Percentiles rank a stretch among this genome's conserved stretches.
Evolutionary conservation across 768 basidiomycete species (phyloP).

Genomic region (Phaeotremella fagi): DNA sequence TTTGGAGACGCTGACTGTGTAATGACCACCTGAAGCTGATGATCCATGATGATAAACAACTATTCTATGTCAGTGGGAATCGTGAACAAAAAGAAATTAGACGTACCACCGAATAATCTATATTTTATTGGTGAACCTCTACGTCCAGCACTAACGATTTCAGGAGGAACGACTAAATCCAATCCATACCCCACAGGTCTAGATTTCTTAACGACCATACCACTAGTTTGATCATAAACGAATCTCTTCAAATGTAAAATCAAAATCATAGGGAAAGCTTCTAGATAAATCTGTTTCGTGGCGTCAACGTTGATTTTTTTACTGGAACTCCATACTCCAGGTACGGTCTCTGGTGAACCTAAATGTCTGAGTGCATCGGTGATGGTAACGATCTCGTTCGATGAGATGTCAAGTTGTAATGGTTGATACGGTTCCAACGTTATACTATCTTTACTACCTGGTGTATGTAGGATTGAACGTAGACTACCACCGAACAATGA

Average conservation of each 20-base stretch:
- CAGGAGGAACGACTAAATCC: conserved; percentile 69
- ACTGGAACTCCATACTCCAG: conserved; percentile 59
- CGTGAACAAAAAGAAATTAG: neutral
- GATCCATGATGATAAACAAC: conserved; percentile 90
- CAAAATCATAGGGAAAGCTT: conserved; percentile 74
- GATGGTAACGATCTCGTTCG: conserved; percentile 68
- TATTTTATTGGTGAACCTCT: conserved; percentile 57
- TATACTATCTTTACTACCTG: conserved; percentile 73
- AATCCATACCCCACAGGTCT: conserved; percentile 75
- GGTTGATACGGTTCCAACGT: conserved; percentile 89
- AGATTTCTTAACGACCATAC: conserved; percentile 76
- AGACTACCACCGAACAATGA: conserved; percentile 91
- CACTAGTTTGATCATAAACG: conserved; percentile 68
- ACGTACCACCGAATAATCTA: conserved; percentile 72
- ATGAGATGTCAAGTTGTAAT: conserved; percentile 80
- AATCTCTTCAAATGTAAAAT: conserved; percentile 89
- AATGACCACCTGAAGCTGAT: conserved; percentile 88
- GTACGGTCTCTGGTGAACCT: conserved; percentile 72
- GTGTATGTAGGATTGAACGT: conserved; percentile 73
- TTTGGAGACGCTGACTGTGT: conserved; percentile 84
- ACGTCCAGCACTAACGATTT: conserved; percentile 60
- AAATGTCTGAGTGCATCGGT: conserved; percentile 76
- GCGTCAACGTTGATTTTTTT: conserved; percentile 65
- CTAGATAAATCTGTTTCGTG: conserved; percentile 67
- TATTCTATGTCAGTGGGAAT: conserved; percentile 32